Conservation (phyloP, 768 basidiomycete genomes). For the Serendipita indica region DNA sequence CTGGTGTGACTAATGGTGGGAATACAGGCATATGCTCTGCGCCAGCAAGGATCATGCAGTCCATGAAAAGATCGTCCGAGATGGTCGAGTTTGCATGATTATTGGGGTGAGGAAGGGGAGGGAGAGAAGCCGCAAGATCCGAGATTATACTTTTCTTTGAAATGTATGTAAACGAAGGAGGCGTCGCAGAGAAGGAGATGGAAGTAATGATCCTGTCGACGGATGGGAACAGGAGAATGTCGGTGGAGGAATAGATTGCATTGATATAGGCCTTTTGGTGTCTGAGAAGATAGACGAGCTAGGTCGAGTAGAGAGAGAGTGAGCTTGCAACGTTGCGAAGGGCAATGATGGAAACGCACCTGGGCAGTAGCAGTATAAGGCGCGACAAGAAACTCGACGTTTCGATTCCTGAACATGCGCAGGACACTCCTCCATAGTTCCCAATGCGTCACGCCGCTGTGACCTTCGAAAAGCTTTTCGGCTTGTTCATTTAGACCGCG, state of each 20-base stretch:
- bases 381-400: slow-evolving; percentile 91
- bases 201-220: slow-evolving; percentile 84
- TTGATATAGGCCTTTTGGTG: slow-evolving; percentile 91
- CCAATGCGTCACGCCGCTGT: slow-evolving; percentile 57
- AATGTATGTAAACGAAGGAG: slow-evolving; percentile 67
- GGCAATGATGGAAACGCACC: slow-evolving; percentile 34
- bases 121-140: slow-evolving; percentile 30
- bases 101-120: not conserved
- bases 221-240: slow-evolving; percentile 75
- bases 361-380: slow-evolving; percentile 94
- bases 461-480: slow-evolving; percentile 65
- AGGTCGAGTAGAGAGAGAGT: slow-evolving; percentile 10
- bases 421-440: slow-evolving; percentile 92
- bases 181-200: slow-evolving; percentile 53
- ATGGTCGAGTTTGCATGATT: slow-evolving; percentile 24
- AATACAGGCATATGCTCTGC: slow-evolving; percentile 70
- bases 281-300: slow-evolving; percentile 91
- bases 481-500: slow-evolving; percentile 81
- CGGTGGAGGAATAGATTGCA: slow-evolving; percentile 81
- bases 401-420: slow-evolving; percentile 83
- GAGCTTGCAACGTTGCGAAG: slow-evolving; percentile 9
- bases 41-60: slow-evolving; percentile 82
- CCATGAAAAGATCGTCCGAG: slow-evolving; percentile 83
- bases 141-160: slow-evolving; percentile 63
- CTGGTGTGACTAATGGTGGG: slow-evolving; percentile 61